Percentiles rank a stretch among this genome's conserved stretches.
Evolutionary conservation across 2,329 filamentous ascomycete genomes (phyloP).

Genomic region (Alternaria burnsii): DNA sequence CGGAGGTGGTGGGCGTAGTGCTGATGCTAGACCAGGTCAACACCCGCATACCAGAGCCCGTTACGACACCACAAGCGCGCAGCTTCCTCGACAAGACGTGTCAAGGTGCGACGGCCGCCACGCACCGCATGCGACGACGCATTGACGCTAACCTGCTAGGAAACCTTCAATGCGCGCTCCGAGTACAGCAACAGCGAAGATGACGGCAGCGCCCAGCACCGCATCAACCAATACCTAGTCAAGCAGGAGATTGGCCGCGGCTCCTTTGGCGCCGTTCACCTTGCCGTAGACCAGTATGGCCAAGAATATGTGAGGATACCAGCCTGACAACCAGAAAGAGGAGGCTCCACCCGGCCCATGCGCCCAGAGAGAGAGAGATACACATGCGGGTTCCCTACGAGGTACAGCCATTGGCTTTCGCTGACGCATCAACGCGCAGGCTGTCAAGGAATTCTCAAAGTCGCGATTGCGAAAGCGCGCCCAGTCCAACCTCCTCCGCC

Average conservation of each 20-base stretch:
- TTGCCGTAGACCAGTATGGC: conserved; percentile 88
- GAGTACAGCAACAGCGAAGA: conserved; percentile 86
- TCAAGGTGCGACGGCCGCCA: conserved; percentile 61
- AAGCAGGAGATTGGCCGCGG: conserved; percentile 95
- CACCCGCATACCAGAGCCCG: conserved; percentile 68
- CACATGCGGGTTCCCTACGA: conserved; percentile 35
- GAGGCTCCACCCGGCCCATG: conserved; percentile 2
- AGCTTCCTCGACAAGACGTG: conserved; percentile 66
- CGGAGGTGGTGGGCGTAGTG: conserved; percentile 19
- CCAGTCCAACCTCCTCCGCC: conserved; percentile 84
- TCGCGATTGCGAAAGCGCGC: conserved; percentile 86
- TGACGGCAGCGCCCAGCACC: conserved; percentile 81
- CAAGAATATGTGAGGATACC: conserved; percentile 81
- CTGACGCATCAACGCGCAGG: conserved; percentile 63
- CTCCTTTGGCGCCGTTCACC: conserved; percentile 92
- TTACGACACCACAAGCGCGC: conserved; percentile 70
- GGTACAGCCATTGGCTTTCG: conserved; percentile 26
- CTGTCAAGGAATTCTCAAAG: conserved; percentile 98
- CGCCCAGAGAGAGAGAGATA: conserved; percentile 9
- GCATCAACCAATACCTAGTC: conserved; percentile 95
- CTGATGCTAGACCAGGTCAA: conserved; percentile 57
- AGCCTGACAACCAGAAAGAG: conserved; percentile 19
- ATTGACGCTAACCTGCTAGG: conserved; percentile 58
- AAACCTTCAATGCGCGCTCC: conserved; percentile 89
- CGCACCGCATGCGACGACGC: background rate